These are phyloP conservation scores for Penstemon davidsonii DNA, from an alignment of 257 asterid species.

Conservation along the genomic window DNA sequence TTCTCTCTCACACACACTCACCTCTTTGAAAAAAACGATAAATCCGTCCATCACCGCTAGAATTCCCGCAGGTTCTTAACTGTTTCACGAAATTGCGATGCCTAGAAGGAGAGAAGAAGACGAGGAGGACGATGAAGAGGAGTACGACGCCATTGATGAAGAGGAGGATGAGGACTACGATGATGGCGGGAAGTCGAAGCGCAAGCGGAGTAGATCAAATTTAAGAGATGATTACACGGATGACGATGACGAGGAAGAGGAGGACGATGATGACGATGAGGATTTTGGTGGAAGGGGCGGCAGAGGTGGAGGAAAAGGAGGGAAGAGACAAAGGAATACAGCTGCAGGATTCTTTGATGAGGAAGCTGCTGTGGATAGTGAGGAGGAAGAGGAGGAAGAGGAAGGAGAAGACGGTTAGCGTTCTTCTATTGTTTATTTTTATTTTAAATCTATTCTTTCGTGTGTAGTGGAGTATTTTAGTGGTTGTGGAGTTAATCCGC, in stretches of 20 bases:
- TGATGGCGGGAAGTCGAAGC: conserved; percentile 59
- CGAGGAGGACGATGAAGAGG: conserved; percentile 69
- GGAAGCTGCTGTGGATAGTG: conserved; percentile 82
- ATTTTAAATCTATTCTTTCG: not conserved
- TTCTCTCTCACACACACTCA: conserved; percentile 21
- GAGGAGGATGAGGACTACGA: conserved; percentile 60
- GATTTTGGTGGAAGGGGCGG: conserved; percentile 43
- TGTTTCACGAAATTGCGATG: conserved; percentile 36
- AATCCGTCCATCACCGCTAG: not conserved
- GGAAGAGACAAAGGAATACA: conserved; percentile 43
- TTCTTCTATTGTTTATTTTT: not conserved
- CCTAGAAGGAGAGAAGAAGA: conserved; percentile 58
- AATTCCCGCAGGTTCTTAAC: conserved; percentile 4
- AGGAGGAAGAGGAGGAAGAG: conserved; percentile 91
- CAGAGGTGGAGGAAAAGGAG: conserved; percentile 32
- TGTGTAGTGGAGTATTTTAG: not conserved
- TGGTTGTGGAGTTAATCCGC: conserved; percentile 6
- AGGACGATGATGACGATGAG: conserved; percentile 79
- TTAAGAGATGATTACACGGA: conserved; percentile 76
- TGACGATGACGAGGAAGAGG: conserved; percentile 82
- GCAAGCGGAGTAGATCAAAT: conserved; percentile 68
- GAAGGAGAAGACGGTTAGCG: conserved; percentile 88
- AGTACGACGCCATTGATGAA: conserved; percentile 50
- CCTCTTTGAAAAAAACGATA: not conserved
- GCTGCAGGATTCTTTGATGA: conserved; percentile 63